Evolutionary conservation across 768 basidiomycete species (phyloP), one percentile per base, ranked within the genome.

Genomic region (Leccinum boreale): DNA sequence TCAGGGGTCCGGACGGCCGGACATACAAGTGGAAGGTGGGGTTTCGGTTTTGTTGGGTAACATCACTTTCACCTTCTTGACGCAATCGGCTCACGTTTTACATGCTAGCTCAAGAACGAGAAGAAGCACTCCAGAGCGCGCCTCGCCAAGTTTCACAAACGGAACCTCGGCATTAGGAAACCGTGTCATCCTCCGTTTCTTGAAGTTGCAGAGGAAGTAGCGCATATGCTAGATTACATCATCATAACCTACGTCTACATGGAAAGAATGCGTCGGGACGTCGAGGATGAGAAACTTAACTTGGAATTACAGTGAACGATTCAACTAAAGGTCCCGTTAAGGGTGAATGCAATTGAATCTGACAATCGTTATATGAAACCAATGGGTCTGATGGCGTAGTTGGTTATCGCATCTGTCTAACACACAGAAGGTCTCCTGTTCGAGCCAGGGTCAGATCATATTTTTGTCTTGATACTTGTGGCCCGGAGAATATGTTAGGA

Each of bases 351-450:
- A n/a, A 19, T 42, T 39, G 19, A 19, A 35, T 33, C 12, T 14
- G 33, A 33, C 2, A 33, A 0, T 12, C 1, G 1, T 5, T 33
- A 3, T 33, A 5, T 14, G 5, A 12, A 33, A 2, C 5, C 12
- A 14, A 33, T 0, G 10, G 29, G 31, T 33, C 63, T 69, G 82
- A 81, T 86, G 85, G 85, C 82, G 85, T 87, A 86, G 83, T 85
- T 86, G 85, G 85, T 86, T 86, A 87, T 87, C 84, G 82, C 85
- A 84, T 85, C 83, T 85, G 85, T 86, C 84, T 86, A 84, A 87
- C 85, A 86, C 85, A 85, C 84, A 84, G 84, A 83, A 84, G 84
- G 83, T 81, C 84, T 78, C 75, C 83, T 79, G 84, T 85, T 85
- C 82, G 83, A 85, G 68, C 82, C 83, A 79, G 82, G 81, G 74